Base-by-base conservation (phyloP, 2,329 filamentous ascomycete genomes). In the Microdochium paspali region DNA sequence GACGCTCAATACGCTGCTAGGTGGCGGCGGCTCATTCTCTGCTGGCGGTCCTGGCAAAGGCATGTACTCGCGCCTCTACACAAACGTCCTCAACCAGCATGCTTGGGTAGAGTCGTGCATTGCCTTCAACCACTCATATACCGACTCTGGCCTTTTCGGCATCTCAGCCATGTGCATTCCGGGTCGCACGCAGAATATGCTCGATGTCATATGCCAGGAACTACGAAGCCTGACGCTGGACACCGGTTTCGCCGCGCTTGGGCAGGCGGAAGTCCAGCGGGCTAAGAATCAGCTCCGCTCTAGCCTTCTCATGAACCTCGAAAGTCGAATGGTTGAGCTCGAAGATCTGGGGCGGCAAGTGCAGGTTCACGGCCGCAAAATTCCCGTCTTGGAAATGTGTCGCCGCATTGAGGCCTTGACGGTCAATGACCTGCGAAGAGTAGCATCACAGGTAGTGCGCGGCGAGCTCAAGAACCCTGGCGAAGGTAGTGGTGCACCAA, bases 61-160 rank as follows among this genome's bases (percentile, higher is more conserved):
- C 65, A 98, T 98, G 93, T 97, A 97, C 74, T 95, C 88, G 31
- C 85, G 93, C 12, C 80, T 98, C 9, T 98, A 96, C 74, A 97
- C 90, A 53, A 95, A 96, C 64, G 91, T 97, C 0, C 79, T 98
- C 46, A 98, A 98, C 72, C 90, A 97, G 69, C 84, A 95, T 69
- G 89, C 87, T 56, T 98, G 91, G 91, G 89, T 98, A 24, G 93
- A 98, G 70, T 90, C 83, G 51, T 97, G 93, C 69, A 77, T 95
- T 46, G 86, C 91, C 25, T 97, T 97, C 74, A 97, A 97, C 74
- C 90, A 97, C 74, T 88, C 87, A 44, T 98, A 98, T 76, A 93
- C 88, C 0, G 93, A 98, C 66, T 90, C 85, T 6, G 93, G 93
- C 3, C 79, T 98, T 39, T 98, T 98, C 61, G 93, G 93, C 54